phyloP scores from a whole-genome alignment of 2,329 filamentous ascomycete genomes.

The Trichoderma breve region DNA sequence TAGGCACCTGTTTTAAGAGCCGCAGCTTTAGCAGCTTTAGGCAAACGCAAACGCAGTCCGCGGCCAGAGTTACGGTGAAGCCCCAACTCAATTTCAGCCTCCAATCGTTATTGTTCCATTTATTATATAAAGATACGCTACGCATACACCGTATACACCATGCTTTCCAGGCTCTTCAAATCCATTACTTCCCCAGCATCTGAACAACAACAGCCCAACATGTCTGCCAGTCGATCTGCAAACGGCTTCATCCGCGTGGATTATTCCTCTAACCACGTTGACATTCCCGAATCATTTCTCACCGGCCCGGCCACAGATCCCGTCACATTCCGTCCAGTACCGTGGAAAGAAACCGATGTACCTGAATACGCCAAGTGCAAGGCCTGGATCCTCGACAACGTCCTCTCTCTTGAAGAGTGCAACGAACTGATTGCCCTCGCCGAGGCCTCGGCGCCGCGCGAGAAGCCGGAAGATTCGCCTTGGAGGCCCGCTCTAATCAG shows the following conservation, averaged over 20 bases:
- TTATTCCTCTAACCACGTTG: constrained; percentile 18
- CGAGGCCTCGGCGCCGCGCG: constrained; percentile 48
- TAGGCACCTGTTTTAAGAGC: not conserved
- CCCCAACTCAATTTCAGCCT: not conserved
- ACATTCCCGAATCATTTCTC: constrained; percentile 47
- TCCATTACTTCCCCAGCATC: not conserved
- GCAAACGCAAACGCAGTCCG: not conserved
- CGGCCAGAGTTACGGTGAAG: not conserved
- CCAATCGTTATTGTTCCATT: not conserved
- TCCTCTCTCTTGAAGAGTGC: constrained; percentile 59
- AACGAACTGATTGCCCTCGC: constrained; percentile 48
- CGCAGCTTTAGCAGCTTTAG: not conserved
- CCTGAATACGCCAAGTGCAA: constrained; percentile 52
- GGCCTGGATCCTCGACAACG: constrained; percentile 60
- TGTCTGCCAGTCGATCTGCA: not conserved
- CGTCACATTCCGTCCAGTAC: constrained; percentile 45
- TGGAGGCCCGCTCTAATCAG: constrained; percentile 73
- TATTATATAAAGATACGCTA: not conserved
- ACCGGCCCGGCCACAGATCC: constrained; percentile 36
- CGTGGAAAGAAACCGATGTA: constrained; percentile 50
- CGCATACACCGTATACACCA: not conserved
- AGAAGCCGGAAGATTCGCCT: constrained; percentile 29
- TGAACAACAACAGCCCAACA: not conserved
- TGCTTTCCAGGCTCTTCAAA: not conserved
- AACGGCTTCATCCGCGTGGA: not conserved